Base-by-base conservation (phyloP, 2,329 filamentous ascomycete species). In the Aaosphaeria arxii region DNA sequence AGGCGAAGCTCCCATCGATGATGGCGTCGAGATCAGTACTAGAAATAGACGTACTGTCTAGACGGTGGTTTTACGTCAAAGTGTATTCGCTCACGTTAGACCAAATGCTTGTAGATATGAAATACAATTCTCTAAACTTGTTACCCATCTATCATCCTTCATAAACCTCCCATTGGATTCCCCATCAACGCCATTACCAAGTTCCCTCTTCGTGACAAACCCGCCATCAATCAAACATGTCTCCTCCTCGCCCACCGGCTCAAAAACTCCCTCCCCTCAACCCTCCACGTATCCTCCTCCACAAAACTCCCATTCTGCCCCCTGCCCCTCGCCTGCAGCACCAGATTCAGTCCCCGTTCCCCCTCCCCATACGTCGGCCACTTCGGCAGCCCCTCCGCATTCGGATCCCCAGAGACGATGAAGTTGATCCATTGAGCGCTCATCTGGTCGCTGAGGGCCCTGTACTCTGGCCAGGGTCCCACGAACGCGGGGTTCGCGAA, bases 351-450 rank as follows among this genome's bases (percentile, higher is more conserved):
- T 2, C 74, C 73, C 4, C 61, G 56, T 2, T 51, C 51, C 11
- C 67, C 51, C n/a, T 62, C 61, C 46, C 51, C 58, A 50, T 77
- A 78, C 44, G 50, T 50, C 1, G 74, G 74, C 75, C 75, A 78
- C 3, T 54, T 50, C 30, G 57, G 64, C 60, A 56, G 52, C 5
- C 45, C 62, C n/a, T 52, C 49, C 29, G 39, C 73, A 70, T 64
- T 77, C 52, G 58, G 71, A 56, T 55, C 70, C 48, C 61, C 66
- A 0, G 51, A 50, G 42, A 67, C 54, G n/a, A 78, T 67, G 55
- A 78, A 78, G 1, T 63, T 62, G 0, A 74, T 68, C 76, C 75
- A 78, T 48, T 65, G 69, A 42, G 64, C 67, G 53, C 69, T 72
- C 72, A 78, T 75, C 40, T 74, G 58, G 42, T 71, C 62, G 6